phyloP scores from a whole-genome alignment of 345 rosid genomes.

The Hibiscus syriacus region DNA sequence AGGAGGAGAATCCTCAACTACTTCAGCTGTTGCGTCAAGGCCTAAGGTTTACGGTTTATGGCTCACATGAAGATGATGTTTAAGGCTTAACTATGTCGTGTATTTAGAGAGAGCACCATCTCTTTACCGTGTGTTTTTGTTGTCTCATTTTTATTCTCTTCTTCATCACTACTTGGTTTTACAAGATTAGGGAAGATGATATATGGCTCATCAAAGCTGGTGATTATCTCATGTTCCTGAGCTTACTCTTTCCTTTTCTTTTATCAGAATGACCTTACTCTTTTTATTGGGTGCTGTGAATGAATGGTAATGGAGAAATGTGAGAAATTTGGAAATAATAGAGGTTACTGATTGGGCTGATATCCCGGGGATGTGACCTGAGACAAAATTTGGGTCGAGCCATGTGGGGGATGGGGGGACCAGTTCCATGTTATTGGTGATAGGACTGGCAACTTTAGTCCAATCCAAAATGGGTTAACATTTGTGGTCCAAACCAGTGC shows the following conservation, averaged over 20 bases:
- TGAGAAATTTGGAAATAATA: not conserved
- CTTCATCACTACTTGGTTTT: not conserved
- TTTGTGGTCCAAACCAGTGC: no score
- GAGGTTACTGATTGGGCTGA: not conserved
- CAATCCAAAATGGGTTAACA: no score
- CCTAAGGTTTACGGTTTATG: conserved; percentile 8
- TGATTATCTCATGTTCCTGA: not conserved
- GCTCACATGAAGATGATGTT: not conserved
- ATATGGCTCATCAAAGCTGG: not conserved
- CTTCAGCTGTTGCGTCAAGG: conserved; percentile 82
- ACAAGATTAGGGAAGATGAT: not conserved
- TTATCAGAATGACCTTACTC: no score
- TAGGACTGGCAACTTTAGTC: no score
- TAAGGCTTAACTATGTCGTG: not conserved
- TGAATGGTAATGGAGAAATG: not conserved
- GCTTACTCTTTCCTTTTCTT: not conserved
- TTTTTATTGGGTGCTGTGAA: not conserved
- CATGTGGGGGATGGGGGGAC: no score
- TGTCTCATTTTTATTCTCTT: not conserved
- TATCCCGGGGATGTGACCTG: not conserved
- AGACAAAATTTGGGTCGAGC: no score
- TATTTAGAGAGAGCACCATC: not conserved
- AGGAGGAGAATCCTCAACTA: conserved; percentile 70
- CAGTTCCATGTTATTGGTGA: no score
- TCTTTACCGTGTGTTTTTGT: not conserved